Percentiles rank a stretch among this genome's conserved stretches.
Conservation (phyloP, 1,139 yeast species). For the Pichia sp. region DNA sequence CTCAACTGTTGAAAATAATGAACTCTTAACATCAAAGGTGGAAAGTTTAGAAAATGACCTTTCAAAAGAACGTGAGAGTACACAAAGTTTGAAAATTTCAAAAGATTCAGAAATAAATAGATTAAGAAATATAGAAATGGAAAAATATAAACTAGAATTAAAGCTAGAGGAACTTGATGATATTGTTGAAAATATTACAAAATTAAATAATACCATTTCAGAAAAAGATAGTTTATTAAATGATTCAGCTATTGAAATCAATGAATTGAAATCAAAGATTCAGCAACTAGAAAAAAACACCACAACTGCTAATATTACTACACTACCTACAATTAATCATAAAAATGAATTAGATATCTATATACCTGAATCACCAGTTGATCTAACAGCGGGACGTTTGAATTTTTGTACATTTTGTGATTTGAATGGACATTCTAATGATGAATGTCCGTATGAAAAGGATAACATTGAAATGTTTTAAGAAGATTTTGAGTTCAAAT, state of each 20-base stretch:
- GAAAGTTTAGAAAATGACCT: background rate
- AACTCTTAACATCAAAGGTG: background rate
- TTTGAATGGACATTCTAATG: slow-evolving; percentile 77
- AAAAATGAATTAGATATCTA: slow-evolving; percentile 46
- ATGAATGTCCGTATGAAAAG: slow-evolving; percentile 81
- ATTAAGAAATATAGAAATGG: slow-evolving; percentile 18
- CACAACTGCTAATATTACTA: background rate
- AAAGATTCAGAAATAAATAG: slow-evolving; percentile 15
- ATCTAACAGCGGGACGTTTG: slow-evolving; percentile 67
- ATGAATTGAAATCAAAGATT: background rate
- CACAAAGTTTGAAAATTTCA: slow-evolving; percentile 6
- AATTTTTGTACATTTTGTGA: slow-evolving; percentile 94
- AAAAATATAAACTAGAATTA: slow-evolving; percentile 14
- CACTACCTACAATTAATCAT: background rate
- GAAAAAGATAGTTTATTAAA: background rate
- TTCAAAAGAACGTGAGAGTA: background rate
- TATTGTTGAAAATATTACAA: background rate
- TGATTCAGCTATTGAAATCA: background rate
- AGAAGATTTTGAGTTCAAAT: background rate
- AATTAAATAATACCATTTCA: slow-evolving; percentile 10
- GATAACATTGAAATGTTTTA: slow-evolving; percentile 28
- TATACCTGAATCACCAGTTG: slow-evolving; percentile 43
- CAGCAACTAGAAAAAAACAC: background rate
- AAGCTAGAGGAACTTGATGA: slow-evolving; percentile 17
- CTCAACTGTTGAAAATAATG: background rate